These are phyloP conservation scores for Ceratopteris richardii DNA, from an alignment of 75 land plant species.

Conservation along the genomic window DNA sequence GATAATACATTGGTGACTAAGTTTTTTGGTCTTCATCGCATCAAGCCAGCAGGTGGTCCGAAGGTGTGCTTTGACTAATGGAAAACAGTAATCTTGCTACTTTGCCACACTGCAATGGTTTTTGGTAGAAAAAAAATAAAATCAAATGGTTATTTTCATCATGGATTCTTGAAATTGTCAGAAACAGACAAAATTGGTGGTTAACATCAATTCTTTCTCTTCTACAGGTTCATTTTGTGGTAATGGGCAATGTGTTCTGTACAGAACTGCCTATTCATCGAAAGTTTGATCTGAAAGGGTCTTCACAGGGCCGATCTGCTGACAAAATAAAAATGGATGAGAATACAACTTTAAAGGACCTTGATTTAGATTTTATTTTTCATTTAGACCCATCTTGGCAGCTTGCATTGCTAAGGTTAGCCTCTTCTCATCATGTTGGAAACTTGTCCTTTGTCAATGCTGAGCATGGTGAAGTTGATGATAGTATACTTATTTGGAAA, in stretches of 20 bases:
- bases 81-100: background rate
- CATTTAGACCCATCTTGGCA: slow-evolving; percentile 94
- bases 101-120: background rate
- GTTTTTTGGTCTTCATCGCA: slow-evolving; percentile 98
- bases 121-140: no score
- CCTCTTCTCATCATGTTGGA: background rate
- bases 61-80: slow-evolving; percentile 52
- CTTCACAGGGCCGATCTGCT: slow-evolving; percentile 86
- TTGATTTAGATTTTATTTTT: slow-evolving; percentile 85
- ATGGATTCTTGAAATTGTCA: no score
- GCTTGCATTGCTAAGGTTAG: slow-evolving; percentile 40
- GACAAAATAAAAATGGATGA: slow-evolving; percentile 96
- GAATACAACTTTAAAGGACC: slow-evolving; percentile 86
- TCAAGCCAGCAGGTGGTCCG: slow-evolving; percentile 93
- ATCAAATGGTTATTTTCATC: no score
- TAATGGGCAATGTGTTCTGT: slow-evolving; percentile 99
- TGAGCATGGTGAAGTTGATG: no score
- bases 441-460: background rate
- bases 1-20: slow-evolving; percentile 94
- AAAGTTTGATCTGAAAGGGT: slow-evolving; percentile 91
- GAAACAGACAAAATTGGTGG: no score
- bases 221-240: slow-evolving; percentile 84
- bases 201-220: no score
- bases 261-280: slow-evolving; percentile 92
- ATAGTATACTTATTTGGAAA: no score